Conservation (phyloP, 768 basidiomycete genomes). For the Amanita pseudoporphyria region DNA sequence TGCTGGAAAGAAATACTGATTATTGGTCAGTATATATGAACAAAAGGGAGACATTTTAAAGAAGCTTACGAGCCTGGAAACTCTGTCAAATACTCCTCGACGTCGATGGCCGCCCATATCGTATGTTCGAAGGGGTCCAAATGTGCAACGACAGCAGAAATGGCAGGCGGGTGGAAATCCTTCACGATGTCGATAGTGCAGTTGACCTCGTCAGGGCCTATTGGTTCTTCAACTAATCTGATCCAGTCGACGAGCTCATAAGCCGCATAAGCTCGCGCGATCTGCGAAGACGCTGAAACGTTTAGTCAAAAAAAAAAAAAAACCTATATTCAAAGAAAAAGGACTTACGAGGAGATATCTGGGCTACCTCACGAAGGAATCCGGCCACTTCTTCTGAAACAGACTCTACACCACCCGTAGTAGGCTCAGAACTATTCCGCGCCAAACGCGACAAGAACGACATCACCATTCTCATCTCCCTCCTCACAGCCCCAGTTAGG, state of each 20-base stretch:
- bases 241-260: constrained; percentile 58
- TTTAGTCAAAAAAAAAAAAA: background rate
- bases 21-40: background rate
- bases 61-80: constrained; percentile 19
- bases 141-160: constrained; percentile 32
- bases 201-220: constrained; percentile 27
- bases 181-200: constrained; percentile 30
- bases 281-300: constrained; percentile 26
- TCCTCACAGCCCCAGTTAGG: constrained; percentile 29
- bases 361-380: constrained; percentile 36
- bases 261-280: constrained; percentile 28
- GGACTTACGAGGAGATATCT: constrained; percentile 37
- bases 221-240: constrained; percentile 32
- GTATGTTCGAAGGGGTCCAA: constrained; percentile 31
- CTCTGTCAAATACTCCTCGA: constrained; percentile 7
- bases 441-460: constrained; percentile 18
- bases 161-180: constrained; percentile 30
- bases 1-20: constrained; percentile 31
- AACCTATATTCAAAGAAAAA: background rate
- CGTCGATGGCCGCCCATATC: constrained; percentile 31
- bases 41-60: constrained; percentile 2
- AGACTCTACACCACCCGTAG: constrained; percentile 4
- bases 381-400: constrained; percentile 22
- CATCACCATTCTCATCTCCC: constrained; percentile 35
- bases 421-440: background rate